Conservation (phyloP, 2,329 filamentous ascomycete species). For the Incumbomyces delicatus region DNA sequence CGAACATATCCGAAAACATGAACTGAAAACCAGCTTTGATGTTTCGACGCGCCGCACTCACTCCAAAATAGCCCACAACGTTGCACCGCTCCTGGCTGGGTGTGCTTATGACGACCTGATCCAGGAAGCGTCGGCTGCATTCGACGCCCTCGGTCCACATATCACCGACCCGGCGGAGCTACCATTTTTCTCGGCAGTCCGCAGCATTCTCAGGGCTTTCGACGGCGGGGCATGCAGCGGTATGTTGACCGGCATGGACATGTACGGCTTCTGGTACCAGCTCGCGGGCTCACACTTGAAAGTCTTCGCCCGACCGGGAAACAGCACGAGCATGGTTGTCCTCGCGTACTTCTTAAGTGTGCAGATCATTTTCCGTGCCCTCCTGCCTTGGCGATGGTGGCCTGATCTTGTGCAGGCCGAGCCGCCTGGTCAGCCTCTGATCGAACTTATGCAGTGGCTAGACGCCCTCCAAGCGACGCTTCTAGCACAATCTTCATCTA, state of each 20-base stretch:
- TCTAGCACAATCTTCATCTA: neutral
- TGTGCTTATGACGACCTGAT: constrained; percentile 12
- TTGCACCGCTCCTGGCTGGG: constrained; percentile 9
- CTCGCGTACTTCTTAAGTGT: constrained; percentile 39
- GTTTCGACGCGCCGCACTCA: constrained; percentile 15
- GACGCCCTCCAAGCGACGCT: neutral
- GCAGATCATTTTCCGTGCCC: constrained; percentile 23
- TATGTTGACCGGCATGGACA: neutral
- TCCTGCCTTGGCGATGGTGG: neutral
- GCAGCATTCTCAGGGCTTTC: neutral
- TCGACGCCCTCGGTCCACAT: constrained; percentile 17
- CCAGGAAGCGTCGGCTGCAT: constrained; percentile 12
- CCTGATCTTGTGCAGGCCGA: neutral
- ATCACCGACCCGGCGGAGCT: constrained; percentile 18
- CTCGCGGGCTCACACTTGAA: constrained; percentile 26
- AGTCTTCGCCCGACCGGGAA: constrained; percentile 33
- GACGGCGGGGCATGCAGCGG: neutral
- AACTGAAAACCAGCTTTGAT: constrained; percentile 18
- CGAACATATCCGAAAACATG: constrained; percentile 26
- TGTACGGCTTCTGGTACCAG: constrained; percentile 29
- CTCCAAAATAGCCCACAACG: constrained; percentile 16
- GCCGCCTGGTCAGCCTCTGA: neutral
- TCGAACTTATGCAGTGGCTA: neutral
- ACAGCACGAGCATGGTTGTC: constrained; percentile 33
- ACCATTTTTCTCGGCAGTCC: neutral